Base-by-base conservation (phyloP, 2,329 filamentous ascomycete species). In the Hyphodiscus sp. region DNA sequence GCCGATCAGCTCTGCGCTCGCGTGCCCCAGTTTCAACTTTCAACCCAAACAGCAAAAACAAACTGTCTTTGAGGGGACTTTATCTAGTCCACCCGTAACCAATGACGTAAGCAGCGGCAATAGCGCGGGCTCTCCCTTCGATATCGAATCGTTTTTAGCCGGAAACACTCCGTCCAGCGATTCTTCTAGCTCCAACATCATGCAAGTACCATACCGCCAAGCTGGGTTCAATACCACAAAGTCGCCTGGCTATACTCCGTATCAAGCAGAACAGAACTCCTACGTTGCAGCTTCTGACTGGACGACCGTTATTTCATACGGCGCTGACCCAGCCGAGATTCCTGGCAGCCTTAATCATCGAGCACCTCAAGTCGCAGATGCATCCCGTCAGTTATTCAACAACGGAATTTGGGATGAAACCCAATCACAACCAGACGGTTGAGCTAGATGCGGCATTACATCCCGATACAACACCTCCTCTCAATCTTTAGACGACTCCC, bases 121-220 rank as follows among this genome's bases (percentile, higher is more conserved):
- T 11, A 42, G 50, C 20, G 44, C 42, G 11, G 23, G 23, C 23
- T 47, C 47, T 20, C 47, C 49, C 10, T 50, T 57, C 18, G 52
- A 55, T 1, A 47, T 33, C 23, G 46, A 53, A 13, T 47, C 42
- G 8, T 38, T 43, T 18, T 20, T 13, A 18, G 46, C 42, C 15
- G 52, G 52, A 13, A 57, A 55, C 15, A 55, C 48, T 23, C 52
- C 57, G 8, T 52, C 52, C 1, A 51, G 50, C 18, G 45, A 57
- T 23, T 53, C 50, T 11, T 54, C 57, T 10, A 38, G 7, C 18
- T 42, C 49, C 29, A 52, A 55, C 20, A 45, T 51, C 18, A 55
- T 33, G 45, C 54, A 52, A 41, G 54, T 59, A 16, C 53, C 55
- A 3, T 53, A 56, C 20, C 50, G 55, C 4, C 55, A 54, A 41